Conservation (phyloP, 1,284 basidiomycete genomes). For the Cutaneotrichosporon dermatis region DNA sequence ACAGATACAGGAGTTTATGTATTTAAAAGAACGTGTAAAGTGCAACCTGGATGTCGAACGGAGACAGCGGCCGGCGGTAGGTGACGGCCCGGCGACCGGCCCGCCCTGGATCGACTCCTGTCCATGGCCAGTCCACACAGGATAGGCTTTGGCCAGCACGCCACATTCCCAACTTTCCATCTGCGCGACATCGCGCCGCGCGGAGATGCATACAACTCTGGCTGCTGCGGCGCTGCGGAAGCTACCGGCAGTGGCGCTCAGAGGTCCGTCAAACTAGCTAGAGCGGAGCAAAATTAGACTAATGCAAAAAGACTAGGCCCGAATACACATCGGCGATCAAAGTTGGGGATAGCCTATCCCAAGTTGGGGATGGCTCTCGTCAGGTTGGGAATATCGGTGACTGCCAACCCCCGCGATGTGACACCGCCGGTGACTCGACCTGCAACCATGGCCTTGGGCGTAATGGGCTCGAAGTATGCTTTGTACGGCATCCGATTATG, state of each 20-base stretch:
- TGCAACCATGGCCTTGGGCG: too few species aligned
- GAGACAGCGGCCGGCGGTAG: too few species aligned
- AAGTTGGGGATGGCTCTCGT: background rate
- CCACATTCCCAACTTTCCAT: conserved; percentile 1
- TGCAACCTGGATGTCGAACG: too few species aligned
- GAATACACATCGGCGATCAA: background rate
- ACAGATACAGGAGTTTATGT: too few species aligned
- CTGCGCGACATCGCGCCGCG: background rate
- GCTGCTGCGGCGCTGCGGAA: background rate
- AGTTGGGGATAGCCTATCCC: background rate
- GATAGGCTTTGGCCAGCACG: background rate
- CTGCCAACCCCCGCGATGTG: too few species aligned
- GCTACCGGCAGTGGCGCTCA: background rate
- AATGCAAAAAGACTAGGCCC: background rate
- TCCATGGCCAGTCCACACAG: background rate
- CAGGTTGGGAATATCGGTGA: background rate
- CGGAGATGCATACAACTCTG: background rate
- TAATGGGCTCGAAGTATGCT: too few species aligned
- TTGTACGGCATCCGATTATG: too few species aligned
- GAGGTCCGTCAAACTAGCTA: background rate
- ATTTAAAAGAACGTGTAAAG: too few species aligned
- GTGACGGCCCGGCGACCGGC: background rate
- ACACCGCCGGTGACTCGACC: too few species aligned
- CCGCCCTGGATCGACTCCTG: background rate
- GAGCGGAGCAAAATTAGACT: background rate